Base-by-base conservation (phyloP, 2,329 filamentous ascomycete genomes). In the Xylariaceae sp. region DNA sequence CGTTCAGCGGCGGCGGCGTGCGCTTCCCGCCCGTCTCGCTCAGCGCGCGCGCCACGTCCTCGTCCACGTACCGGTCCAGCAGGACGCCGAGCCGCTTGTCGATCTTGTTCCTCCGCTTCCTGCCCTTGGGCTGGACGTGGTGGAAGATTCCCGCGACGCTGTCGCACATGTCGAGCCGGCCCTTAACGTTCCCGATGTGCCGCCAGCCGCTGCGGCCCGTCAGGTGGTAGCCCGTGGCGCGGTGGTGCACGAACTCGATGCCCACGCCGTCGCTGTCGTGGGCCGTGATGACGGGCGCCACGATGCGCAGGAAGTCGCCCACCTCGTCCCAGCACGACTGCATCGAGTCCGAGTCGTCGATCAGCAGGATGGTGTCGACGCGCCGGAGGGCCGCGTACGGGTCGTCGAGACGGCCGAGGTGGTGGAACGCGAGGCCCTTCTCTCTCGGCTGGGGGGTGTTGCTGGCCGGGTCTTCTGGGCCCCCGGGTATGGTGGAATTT, bases 301-400 rank as follows among this genome's bases (percentile, higher is more conserved):
- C 83, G 9, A 72, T 69, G 15, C 71, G 64, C 3, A 88, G 67
- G 2, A 83, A 78, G 30, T 69, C 64, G 14, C 68, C 64, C 0
- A 82, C 81, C 55, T 86, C 78, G 16, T 64, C 62, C 84, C 84
- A 88, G 21, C 71, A 71, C 15, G 62, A 54, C 6, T 68, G 65
- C 84, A 88, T 88, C 43, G 74, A 80, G 13, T 74, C 76, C 21
- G 76, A 82, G 59, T 88, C 83, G 55, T 88, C 83, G 54, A 88
- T 84, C 0, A 88, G 62, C 55, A 88, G 81, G n/a, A 82, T 62
- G 2, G 83, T 88, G 57, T 88, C 80, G 57, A 87, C 86, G 35
- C 68, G 67, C 27, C 57, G 54, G 3, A 88, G 76, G 53, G 84
- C 84, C 0, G 72, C 65, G 53, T 81, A 86, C 2, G 71, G 73